Evolutionary conservation across 2,329 filamentous ascomycete species (phyloP), one percentile per base, ranked within the genome.

Genomic region (Fusarium buxicola): DNA sequence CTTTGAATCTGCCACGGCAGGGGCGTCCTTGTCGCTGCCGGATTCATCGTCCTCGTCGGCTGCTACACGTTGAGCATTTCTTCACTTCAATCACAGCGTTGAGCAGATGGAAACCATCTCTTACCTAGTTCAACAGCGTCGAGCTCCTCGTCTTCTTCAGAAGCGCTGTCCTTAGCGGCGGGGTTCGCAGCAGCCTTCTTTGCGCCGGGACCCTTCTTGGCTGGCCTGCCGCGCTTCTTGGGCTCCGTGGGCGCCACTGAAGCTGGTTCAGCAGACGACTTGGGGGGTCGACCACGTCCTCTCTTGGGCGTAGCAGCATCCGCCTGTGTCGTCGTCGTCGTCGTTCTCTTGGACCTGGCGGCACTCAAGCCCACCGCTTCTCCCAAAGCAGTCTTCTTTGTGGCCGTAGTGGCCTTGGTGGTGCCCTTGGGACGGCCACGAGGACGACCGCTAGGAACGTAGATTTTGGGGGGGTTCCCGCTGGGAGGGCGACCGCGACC

Each of bases 351-450:
- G 24, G 47, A 16, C 27, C 32, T 31, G 27, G 15, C 13, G 12
- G 28, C 31, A 12, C 34, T 18, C 21, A 49, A 12, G 25, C 46
- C 46, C 9, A 60, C 27, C 15, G 60, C 52, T 21, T 54, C 48
- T 18, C 45, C 58, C 4, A 55, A 41, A 18, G 53, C 65, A 39
- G 62, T 40, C 12, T 51, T 34, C 57, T 66, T 67, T 11, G 57
- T 35, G 47, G 56, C 32, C 46, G 53, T 18, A 46, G 50, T 43
- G 51, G 57, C 60, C 61, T 75, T 76, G 73, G 57, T 74, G 58
- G 71, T 75, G 65, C 81, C 81, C 54, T 77, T 77, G 34, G 81
- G 81, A 9, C 81, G 78, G 25, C 81, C 81, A n/a, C 81, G 79
- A 35, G 79, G 79, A n/a, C 78, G 76, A 28, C 81, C 81, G 2